Percentiles rank a stretch among this genome's conserved stretches.
Evolutionary conservation across 2,329 filamentous ascomycete species (phyloP).

Genomic region (Didymella sp.): DNA sequence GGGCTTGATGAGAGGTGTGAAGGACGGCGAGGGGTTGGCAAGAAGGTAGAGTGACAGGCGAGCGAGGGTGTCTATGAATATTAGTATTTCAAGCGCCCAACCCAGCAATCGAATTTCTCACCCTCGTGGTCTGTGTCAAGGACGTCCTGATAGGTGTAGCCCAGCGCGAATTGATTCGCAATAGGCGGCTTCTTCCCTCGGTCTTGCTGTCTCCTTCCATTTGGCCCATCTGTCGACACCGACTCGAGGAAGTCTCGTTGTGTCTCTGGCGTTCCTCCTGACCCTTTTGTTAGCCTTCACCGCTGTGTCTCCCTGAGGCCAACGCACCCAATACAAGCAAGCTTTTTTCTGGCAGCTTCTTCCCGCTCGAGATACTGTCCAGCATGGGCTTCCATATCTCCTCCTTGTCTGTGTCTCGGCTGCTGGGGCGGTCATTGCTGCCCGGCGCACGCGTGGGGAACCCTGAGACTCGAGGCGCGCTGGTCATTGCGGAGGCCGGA

Average conservation of each 20-base stretch:
- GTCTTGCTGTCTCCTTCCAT: slow-evolving; percentile 60
- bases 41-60: slow-evolving; percentile 89
- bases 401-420: slow-evolving; percentile 73
- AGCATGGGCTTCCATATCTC: slow-evolving; percentile 96
- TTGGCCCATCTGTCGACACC: slow-evolving; percentile 49
- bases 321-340: slow-evolving; percentile 78
- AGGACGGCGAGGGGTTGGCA: slow-evolving; percentile 81
- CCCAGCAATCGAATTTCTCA: too few relatives aligned
- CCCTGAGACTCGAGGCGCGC: slow-evolving; percentile 41
- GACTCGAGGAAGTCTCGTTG: slow-evolving; percentile 80
- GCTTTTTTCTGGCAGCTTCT: slow-evolving; percentile 90
- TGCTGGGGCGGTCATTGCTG: slow-evolving; percentile 47
- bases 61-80: slow-evolving; percentile 76
- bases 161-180: slow-evolving; percentile 89
- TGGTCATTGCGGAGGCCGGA: slow-evolving; percentile 43
- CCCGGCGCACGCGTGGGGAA: slow-evolving; percentile 37
- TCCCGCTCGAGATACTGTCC: slow-evolving; percentile 86
- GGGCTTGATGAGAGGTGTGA: slow-evolving; percentile 81
- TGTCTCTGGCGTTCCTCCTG: slow-evolving; percentile 81
- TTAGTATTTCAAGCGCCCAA: slow-evolving; percentile 20
- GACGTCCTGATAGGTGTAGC: slow-evolving; percentile 95
- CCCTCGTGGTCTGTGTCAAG: slow-evolving; percentile 93
- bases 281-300: slow-evolving; percentile 27
- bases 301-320: slow-evolving; percentile 15
- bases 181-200: slow-evolving; percentile 70